A percentile compares a stretch with the other conserved stretches of the same genome.
phyloP scores from a whole-genome alignment of 2,329 filamentous ascomycete species.

The Aspergillus candidus region DNA sequence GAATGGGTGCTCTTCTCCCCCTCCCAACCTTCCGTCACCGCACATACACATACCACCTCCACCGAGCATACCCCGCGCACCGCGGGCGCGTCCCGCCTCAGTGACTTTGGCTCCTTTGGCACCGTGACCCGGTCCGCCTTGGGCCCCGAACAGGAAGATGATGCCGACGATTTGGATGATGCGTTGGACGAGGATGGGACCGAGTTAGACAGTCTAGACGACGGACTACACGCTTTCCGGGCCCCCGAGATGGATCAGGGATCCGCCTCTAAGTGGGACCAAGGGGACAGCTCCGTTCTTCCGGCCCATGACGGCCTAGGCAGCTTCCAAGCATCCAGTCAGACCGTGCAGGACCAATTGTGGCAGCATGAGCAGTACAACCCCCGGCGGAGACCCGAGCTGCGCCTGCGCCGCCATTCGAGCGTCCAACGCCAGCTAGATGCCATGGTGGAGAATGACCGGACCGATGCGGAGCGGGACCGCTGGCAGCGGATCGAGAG shows the following conservation, averaged over 20 bases:
- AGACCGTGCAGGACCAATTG: conserved; percentile 68
- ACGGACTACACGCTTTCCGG: conserved; percentile 82
- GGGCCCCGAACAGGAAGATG: conserved; percentile 13
- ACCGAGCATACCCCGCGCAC: conserved; percentile 60
- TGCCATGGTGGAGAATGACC: conserved; percentile 51
- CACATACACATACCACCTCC: conserved; percentile 61
- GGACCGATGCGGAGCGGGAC: conserved; percentile 60
- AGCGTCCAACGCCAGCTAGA: conserved; percentile 55
- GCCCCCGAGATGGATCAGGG: conserved; percentile 48
- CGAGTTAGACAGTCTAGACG: conserved; percentile 89
- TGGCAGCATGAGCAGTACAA: conserved; percentile 88
- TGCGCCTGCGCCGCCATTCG: conserved; percentile 47
- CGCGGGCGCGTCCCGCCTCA: conserved; percentile 65
- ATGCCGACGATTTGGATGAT: conserved; percentile 51
- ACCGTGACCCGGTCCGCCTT: conserved; percentile 57
- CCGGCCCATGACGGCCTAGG: conserved; percentile 89
- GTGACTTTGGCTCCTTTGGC: conserved; percentile 73
- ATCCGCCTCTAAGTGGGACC: conserved; percentile 42
- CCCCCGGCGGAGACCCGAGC: conserved; percentile 53
- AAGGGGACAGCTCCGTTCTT: conserved; percentile 64
- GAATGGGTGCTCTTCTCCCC: conserved; percentile 97
- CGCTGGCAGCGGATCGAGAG: conserved; percentile 78
- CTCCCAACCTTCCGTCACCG: conserved; percentile 58
- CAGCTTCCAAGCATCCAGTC: conserved; percentile 65
- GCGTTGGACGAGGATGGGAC: conserved; percentile 50